Evolutionary conservation across 1,139 yeast genomes (phyloP), one percentile per base, ranked within the genome.

Genomic region (Yamadazyma atmosphaerica): DNA sequence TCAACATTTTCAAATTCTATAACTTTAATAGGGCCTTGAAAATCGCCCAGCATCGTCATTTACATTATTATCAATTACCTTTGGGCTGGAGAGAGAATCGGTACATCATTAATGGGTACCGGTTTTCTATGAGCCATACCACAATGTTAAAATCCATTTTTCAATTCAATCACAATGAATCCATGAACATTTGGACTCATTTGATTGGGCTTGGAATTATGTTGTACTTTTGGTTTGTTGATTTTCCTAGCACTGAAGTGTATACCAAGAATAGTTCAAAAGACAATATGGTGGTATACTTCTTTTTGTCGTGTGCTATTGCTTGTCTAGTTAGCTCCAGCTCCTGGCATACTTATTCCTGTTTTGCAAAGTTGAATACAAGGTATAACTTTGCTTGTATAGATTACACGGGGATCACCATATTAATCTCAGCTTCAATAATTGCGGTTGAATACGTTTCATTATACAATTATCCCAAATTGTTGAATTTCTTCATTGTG

Each of bases 101-200:
- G 42, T 89, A 78, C 58, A 87, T 92, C 41, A 70, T 85, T 25
- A 65, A 80, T 38, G 98, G 98, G 1, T 92, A 92, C 65, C 68
- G 98, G 46, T 92, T 92, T 63, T 82, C 86, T 40, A 69, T 79
- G 44, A 74, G 77, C 35, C 92, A 86, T 56, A 39, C 55, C 4
- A 72, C 75, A 42, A 86, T 94, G 54, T 52, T 81, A 27, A 57
- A 61, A 41, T 76, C 86, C 39, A 63, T 86, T 10, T 78, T 60
- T 56, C 77, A 46, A 56, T 85, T 64, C 49, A 59, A 68, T 50
- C 98, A 92, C 63, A 92, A 92, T 57, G 98, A 92, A 60, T 77
- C 96, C 1, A 77, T 87, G 61, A 92, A 92, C 63, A 89, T 92
- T 42, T 92, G 98, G 98, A 77, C 96, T 0, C 98, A 92, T 64